A percentile compares a stretch with the other conserved stretches of the same genome.
Conservation (phyloP, 1,139 yeast species). For the Lodderomyces parapsilosis region DNA sequence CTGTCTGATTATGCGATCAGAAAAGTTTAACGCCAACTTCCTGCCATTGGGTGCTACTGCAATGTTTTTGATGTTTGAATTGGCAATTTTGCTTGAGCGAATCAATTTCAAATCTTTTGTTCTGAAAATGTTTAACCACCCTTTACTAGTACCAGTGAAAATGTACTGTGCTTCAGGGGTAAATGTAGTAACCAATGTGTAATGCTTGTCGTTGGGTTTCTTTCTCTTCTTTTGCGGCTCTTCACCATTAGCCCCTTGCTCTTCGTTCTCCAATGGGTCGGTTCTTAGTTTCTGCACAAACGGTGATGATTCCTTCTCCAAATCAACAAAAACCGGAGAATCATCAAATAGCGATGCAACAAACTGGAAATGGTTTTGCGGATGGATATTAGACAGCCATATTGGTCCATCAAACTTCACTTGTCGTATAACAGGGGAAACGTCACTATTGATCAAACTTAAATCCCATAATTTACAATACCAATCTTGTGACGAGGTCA, state of each 20-base stretch:
- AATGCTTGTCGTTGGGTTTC: slow-evolving; percentile 21
- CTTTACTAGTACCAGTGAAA: slow-evolving; percentile 78
- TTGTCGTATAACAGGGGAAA: slow-evolving; percentile 36
- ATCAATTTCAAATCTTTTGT: slow-evolving; percentile 31
- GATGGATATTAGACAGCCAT: slow-evolving; percentile 68
- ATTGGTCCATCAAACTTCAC: slow-evolving; percentile 66
- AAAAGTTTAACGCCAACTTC: slow-evolving; percentile 71
- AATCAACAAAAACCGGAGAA: slow-evolving; percentile 55
- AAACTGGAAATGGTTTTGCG: slow-evolving; percentile 41
- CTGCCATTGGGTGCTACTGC: slow-evolving; percentile 65
- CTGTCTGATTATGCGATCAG: slow-evolving; percentile 82
- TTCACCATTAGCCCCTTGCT: slow-evolving; percentile 15
- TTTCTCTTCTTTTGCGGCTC: slow-evolving; percentile 16
- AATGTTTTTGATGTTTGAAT: slow-evolving; percentile 71
- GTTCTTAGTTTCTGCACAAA: slow-evolving; percentile 27
- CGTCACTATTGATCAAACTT: slow-evolving; percentile 15
- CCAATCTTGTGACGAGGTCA: slow-evolving; percentile 88
- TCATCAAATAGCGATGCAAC: slow-evolving; percentile 53
- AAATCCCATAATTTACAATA: slow-evolving; percentile 81
- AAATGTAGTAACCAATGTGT: slow-evolving; percentile 35
- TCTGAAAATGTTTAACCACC: slow-evolving; percentile 61
- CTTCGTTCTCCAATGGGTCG: slow-evolving; percentile 20
- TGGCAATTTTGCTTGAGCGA: slow-evolving; percentile 55
- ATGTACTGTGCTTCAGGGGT: slow-evolving; percentile 50
- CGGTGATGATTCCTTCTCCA: slow-evolving; percentile 32